Conservation (phyloP, 2,329 filamentous ascomycete species). For the Bipolaris cookei region DNA sequence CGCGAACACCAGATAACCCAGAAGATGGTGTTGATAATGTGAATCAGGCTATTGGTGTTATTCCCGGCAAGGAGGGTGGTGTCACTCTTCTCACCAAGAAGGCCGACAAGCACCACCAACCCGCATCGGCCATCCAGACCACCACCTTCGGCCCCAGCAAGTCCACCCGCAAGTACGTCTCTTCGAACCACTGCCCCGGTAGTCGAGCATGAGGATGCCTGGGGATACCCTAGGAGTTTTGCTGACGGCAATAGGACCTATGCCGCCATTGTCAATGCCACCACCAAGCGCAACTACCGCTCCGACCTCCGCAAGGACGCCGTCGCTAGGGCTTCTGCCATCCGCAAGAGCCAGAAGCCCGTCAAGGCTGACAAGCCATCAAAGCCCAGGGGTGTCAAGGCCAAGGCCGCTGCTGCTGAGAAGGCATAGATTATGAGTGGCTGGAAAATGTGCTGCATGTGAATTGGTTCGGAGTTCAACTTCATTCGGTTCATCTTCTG, state of each 20-base stretch:
- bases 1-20: slow-evolving; percentile 9
- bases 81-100: slow-evolving; percentile 88
- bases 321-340: slow-evolving; percentile 84
- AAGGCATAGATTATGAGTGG: slow-evolving; percentile 35
- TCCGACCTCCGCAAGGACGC: slow-evolving; percentile 63
- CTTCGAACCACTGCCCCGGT: neutral
- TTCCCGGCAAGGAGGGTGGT: slow-evolving; percentile 76
- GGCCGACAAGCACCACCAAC: slow-evolving; percentile 72
- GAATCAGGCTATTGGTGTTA: slow-evolving; percentile 78
- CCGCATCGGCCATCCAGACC: slow-evolving; percentile 69
- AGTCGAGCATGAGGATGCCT: neutral
- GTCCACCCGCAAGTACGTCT: slow-evolving; percentile 78
- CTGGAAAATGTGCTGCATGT: slow-evolving; percentile 16
- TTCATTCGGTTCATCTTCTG: slow-evolving; percentile 29
- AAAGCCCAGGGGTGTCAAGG: slow-evolving; percentile 82
- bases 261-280: slow-evolving; percentile 81
- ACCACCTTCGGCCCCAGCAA: slow-evolving; percentile 74
- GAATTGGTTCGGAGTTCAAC: slow-evolving; percentile 25
- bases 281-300: slow-evolving; percentile 84
- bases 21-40: slow-evolving; percentile 14
- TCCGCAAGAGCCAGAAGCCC: slow-evolving; percentile 78
- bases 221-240: neutral
- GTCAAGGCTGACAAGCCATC: slow-evolving; percentile 75
- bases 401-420: slow-evolving; percentile 66
- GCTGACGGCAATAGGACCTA: slow-evolving; percentile 66